Percentiles rank a stretch among this genome's conserved stretches.
phyloP scores from a whole-genome alignment of 306 rosid species.

The Begonia peltatifolia region DNA sequence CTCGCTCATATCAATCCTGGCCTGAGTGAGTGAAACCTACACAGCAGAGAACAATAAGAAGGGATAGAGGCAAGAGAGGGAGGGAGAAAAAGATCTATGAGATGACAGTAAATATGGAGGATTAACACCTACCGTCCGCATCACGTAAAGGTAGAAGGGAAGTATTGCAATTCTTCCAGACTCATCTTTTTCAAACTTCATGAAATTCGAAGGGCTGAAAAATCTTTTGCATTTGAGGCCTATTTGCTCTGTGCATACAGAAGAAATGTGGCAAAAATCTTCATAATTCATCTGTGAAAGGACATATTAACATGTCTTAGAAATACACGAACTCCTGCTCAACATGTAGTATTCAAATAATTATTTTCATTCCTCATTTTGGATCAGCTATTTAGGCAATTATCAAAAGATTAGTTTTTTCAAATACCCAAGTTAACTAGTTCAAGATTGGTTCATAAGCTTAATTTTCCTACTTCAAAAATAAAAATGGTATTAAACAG shows the following conservation, averaged over 20 bases:
- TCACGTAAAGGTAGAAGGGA: slow-evolving; percentile 97
- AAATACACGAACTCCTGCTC: no score
- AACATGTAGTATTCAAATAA: no score
- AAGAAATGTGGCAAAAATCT: slow-evolving; percentile 97
- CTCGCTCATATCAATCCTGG: slow-evolving; percentile 98
- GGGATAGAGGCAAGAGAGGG: neutral
- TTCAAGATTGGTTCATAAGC: neutral
- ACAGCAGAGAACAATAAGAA: slow-evolving; percentile 17
- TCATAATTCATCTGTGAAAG: slow-evolving; percentile 88
- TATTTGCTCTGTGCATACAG: slow-evolving; percentile 96
- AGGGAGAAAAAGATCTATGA: neutral
- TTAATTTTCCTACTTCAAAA: neutral
- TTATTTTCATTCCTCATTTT: no score
- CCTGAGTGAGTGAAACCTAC: slow-evolving; percentile 98
- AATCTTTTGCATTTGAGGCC: slow-evolving; percentile 91
- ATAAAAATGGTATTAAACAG: slow-evolving; percentile 8
- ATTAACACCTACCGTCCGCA: slow-evolving; percentile 73
- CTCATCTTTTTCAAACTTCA: slow-evolving; percentile 99
- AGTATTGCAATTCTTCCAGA: slow-evolving; percentile 98
- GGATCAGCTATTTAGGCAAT: no score
- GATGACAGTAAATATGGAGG: neutral
- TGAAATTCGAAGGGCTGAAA: slow-evolving; percentile 98
- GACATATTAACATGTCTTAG: slow-evolving; percentile 13
- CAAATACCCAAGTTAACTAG: no score
- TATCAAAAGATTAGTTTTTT: no score